phyloP scores from a whole-genome alignment of 2,329 filamentous ascomycete species.

The Monilinia aucupariae region DNA sequence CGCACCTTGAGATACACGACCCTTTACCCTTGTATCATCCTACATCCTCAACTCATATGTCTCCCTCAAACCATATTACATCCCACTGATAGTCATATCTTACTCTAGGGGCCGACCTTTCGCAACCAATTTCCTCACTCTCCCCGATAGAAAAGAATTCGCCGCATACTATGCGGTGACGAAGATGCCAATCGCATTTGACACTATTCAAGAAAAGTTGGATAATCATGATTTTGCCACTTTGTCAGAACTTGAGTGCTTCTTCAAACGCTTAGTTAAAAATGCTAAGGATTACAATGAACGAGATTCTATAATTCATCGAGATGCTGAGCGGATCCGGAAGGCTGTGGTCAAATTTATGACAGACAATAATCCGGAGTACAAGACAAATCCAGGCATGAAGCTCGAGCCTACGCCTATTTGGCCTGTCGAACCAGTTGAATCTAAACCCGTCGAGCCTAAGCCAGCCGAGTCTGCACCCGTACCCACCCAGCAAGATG shows the following conservation, averaged over 20 bases:
- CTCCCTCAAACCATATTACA: background rate
- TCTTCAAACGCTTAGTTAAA: constrained; percentile 79
- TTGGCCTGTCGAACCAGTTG: background rate
- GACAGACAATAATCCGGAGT: constrained; percentile 80
- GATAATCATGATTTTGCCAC: constrained; percentile 61
- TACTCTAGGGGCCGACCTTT: constrained; percentile 61
- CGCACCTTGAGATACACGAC: background rate
- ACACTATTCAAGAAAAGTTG: constrained; percentile 71
- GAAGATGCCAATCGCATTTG: constrained; percentile 71
- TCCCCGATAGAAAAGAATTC: constrained; percentile 59
- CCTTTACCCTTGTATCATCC: background rate
- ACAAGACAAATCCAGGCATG: constrained; percentile 59
- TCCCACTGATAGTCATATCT: constrained; percentile 18
- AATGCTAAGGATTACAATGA: constrained; percentile 84
- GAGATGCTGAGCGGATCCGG: constrained; percentile 79
- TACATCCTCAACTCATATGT: background rate
- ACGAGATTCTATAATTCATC: constrained; percentile 65
- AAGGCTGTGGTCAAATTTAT: constrained; percentile 86
- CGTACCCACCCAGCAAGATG: constrained; percentile 45
- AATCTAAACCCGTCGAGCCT: background rate
- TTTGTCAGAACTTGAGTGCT: constrained; percentile 72
- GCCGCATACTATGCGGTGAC: constrained; percentile 74
- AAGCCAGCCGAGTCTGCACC: background rate
- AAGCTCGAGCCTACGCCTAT: constrained; percentile 58
- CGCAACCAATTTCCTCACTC: constrained; percentile 66